phyloP scores from a whole-genome alignment of 257 asterid species.

The Solanum appendiculatum region DNA sequence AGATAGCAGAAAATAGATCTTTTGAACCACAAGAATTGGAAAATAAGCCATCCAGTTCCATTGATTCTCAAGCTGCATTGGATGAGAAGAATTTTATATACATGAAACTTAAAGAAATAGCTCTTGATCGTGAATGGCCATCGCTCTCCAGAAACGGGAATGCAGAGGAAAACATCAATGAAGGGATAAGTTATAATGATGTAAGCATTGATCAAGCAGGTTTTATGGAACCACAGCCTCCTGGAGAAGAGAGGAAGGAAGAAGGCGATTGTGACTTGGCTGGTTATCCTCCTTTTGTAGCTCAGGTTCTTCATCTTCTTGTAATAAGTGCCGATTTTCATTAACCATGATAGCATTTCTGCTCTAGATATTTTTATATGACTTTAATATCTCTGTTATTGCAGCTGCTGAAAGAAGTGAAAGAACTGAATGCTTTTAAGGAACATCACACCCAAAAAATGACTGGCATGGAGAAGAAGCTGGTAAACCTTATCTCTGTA shows the following conservation, averaged over 20 bases:
- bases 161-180: slow-evolving; percentile 16
- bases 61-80: slow-evolving; percentile 13
- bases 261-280: slow-evolving; percentile 20
- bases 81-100: slow-evolving; percentile 32
- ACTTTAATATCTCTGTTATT: not conserved
- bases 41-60: slow-evolving; percentile 16
- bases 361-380: too few species aligned
- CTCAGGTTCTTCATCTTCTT: slow-evolving; percentile 36
- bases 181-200: slow-evolving; percentile 17
- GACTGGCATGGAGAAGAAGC: slow-evolving; percentile 37
- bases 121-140: slow-evolving; percentile 1
- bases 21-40: slow-evolving; percentile 12
- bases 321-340: not conserved
- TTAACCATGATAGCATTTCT: not conserved
- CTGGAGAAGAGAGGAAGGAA: slow-evolving; percentile 12
- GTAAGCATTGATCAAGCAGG: slow-evolving; percentile 13
- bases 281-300: slow-evolving; percentile 27
- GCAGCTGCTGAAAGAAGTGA: slow-evolving; percentile 44
- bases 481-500: slow-evolving; percentile 35
- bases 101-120: slow-evolving; percentile 53
- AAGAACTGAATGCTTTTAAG: slow-evolving; percentile 43
- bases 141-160: slow-evolving; percentile 8
- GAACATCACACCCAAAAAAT: slow-evolving; percentile 37
- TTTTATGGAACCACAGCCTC: slow-evolving; percentile 14
- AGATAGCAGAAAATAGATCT: slow-evolving; percentile 20